Percentiles rank a stretch among this genome's conserved stretches.
These are phyloP conservation scores for Lipomyces orientalis DNA, from an alignment of 805 yeast genomes.

Conservation along the genomic window DNA sequence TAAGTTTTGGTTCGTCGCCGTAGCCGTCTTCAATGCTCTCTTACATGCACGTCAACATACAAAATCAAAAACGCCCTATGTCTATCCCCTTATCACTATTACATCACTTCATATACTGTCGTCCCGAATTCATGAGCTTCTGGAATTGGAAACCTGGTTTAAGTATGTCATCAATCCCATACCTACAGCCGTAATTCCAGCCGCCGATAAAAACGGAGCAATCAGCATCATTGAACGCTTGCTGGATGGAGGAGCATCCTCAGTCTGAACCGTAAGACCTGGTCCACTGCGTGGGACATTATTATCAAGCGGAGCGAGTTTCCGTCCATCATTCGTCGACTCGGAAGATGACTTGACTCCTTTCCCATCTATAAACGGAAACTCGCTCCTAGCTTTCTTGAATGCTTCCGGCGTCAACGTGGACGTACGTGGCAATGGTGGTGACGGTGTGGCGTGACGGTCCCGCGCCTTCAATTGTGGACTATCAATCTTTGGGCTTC, in stretches of 20 bases:
- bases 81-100: neutral
- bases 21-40: neutral
- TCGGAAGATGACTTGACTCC: neutral
- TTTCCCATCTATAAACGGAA: neutral
- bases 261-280: neutral
- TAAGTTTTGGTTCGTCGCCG: neutral
- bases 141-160: slow-evolving; percentile 11
- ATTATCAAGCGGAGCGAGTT: neutral
- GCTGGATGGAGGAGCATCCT: neutral
- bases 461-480: neutral
- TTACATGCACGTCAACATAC: slow-evolving; percentile 1
- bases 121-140: neutral
- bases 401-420: slow-evolving; percentile 26
- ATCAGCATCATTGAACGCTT: neutral
- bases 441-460: neutral
- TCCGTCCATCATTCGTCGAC: neutral
- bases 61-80: neutral
- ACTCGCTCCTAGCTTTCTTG: slow-evolving; percentile 17
- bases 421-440: slow-evolving; percentile 7
- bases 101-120: neutral
- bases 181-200: slow-evolving; percentile 32
- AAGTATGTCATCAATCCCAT: slow-evolving; percentile 29
- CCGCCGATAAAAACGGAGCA: slow-evolving; percentile 31
- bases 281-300: slow-evolving; percentile 1
- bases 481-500: neutral